phyloP scores from a whole-genome alignment of 1,139 yeast species.

The Yamadazyma pseudoaaseri region DNA sequence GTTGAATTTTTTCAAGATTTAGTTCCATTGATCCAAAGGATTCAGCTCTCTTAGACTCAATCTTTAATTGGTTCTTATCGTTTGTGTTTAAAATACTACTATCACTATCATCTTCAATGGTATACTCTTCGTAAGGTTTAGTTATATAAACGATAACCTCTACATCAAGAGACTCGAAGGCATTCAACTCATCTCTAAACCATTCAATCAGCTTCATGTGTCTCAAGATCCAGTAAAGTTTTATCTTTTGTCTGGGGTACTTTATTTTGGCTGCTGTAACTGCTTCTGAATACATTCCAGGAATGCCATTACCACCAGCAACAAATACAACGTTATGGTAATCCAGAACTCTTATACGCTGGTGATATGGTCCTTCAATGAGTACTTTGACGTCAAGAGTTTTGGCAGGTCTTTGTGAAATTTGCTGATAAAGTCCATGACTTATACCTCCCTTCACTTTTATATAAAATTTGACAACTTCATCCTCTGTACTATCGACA shows the following conservation, averaged over 20 bases:
- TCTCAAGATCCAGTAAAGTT: constrained; percentile 36
- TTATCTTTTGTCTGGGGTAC: constrained; percentile 16
- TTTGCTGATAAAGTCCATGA: constrained; percentile 44
- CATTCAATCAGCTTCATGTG: constrained; percentile 47
- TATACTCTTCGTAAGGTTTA: too few relatives aligned
- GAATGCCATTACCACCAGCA: constrained; percentile 75
- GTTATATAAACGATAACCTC: constrained; percentile 38
- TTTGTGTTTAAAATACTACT: constrained; percentile 8
- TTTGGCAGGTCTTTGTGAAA: constrained; percentile 43
- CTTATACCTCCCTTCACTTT: constrained; percentile 46
- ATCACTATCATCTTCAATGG: too few relatives aligned
- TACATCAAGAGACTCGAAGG: constrained; percentile 24
- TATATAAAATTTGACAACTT: constrained; percentile 31
- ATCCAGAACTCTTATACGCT: constrained; percentile 32
- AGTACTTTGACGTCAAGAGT: constrained; percentile 30
- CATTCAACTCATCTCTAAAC: constrained; percentile 43
- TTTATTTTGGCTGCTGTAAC: constrained; percentile 19
- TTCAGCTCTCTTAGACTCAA: constrained; percentile 3
- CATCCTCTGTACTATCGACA: constrained; percentile 33
- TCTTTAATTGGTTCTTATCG: constrained; percentile 12
- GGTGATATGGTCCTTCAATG: constrained; percentile 44
- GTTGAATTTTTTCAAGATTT: constrained; percentile 19
- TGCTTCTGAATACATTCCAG: constrained; percentile 45
- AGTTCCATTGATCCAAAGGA: constrained; percentile 12
- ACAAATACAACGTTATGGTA: constrained; percentile 55